Conservation (phyloP, 768 basidiomycete species). For the Suillus subluteus region DNA sequence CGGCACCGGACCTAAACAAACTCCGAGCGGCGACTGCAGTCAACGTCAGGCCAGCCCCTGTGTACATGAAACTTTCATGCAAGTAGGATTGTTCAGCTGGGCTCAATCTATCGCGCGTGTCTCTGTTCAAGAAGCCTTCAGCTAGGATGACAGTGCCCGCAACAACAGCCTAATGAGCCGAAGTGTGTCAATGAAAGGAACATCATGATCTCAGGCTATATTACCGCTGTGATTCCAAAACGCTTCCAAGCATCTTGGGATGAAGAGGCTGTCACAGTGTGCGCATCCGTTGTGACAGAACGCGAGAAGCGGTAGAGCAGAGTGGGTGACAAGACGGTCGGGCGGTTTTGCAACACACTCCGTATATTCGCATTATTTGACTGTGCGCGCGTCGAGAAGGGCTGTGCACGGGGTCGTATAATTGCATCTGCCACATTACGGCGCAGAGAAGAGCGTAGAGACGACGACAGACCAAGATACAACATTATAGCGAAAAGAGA, state of each 20-base stretch:
- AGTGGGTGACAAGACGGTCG: slow-evolving; percentile 24
- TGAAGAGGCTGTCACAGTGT: slow-evolving; percentile 39
- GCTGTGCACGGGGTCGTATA: slow-evolving; percentile 21
- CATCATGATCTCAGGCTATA: slow-evolving; percentile 18
- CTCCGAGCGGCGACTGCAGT: slow-evolving; percentile 82
- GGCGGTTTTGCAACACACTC: slow-evolving; percentile 34
- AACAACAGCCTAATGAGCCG: slow-evolving; percentile 58
- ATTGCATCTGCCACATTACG: slow-evolving; percentile 27
- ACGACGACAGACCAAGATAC: slow-evolving; percentile 12
- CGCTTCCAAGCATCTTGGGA: slow-evolving; percentile 50
- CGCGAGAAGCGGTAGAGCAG: slow-evolving; percentile 41
- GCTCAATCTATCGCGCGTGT: slow-evolving; percentile 72
- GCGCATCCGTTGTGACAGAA: slow-evolving; percentile 52
- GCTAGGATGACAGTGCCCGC: slow-evolving; percentile 69
- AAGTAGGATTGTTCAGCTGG: slow-evolving; percentile 67
- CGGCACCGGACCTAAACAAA: slow-evolving; percentile 69
- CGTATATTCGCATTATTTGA: slow-evolving; percentile 34
- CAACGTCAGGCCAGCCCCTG: slow-evolving; percentile 75
- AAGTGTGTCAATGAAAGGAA: neutral
- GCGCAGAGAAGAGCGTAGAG: slow-evolving; percentile 21
- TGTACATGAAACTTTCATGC: slow-evolving; percentile 81
- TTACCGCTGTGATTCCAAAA: slow-evolving; percentile 57
- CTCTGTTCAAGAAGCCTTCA: slow-evolving; percentile 73
- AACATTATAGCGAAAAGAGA: slow-evolving; percentile 22
- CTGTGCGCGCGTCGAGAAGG: slow-evolving; percentile 26